Percentiles rank a stretch among this genome's conserved stretches.
phyloP scores from a whole-genome alignment of 495 filamentous ascomycete species.

The Aspergillus mulundensis region DNA sequence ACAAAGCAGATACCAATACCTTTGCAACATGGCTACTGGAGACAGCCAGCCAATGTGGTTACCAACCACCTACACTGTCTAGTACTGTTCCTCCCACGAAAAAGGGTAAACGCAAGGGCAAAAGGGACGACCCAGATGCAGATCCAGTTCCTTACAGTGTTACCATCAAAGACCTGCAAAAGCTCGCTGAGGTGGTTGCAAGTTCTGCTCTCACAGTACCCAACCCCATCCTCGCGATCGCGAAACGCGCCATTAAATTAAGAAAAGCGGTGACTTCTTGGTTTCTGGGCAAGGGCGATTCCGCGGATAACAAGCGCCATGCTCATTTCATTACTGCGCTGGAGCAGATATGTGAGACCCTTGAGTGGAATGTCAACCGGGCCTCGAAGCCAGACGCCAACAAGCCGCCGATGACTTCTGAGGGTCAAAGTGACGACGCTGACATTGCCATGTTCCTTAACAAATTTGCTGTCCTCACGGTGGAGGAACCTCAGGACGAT shows the following conservation, averaged over 20 bases:
- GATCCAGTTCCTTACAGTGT: constrained; percentile 18
- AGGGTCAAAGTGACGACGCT: constrained; percentile 12
- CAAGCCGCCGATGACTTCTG: constrained; percentile 10
- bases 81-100: constrained; percentile 12
- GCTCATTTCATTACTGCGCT: constrained; percentile 28
- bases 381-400: constrained; percentile 17
- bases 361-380: constrained; percentile 24
- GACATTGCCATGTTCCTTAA: constrained; percentile 20
- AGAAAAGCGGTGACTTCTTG: constrained; percentile 29
- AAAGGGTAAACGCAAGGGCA: constrained; percentile 22
- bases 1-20: constrained; percentile 46
- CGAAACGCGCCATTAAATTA: constrained; percentile 28
- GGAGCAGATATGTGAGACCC: constrained; percentile 25
- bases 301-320: constrained; percentile 20
- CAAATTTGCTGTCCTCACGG: constrained; percentile 29
- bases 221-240: constrained; percentile 21
- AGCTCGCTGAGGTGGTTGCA: constrained; percentile 26
- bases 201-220: constrained; percentile 25
- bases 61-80: constrained; percentile 21
- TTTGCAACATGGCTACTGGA: constrained; percentile 49
- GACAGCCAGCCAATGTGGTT: constrained; percentile 37
- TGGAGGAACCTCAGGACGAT: constrained; percentile 29
- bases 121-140: constrained; percentile 13
- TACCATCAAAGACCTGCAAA: constrained; percentile 27
- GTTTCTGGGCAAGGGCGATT: constrained; percentile 26